Evolutionary conservation across 1,284 basidiomycete genomes (phyloP).

Genomic region (Flammula alnicola): DNA sequence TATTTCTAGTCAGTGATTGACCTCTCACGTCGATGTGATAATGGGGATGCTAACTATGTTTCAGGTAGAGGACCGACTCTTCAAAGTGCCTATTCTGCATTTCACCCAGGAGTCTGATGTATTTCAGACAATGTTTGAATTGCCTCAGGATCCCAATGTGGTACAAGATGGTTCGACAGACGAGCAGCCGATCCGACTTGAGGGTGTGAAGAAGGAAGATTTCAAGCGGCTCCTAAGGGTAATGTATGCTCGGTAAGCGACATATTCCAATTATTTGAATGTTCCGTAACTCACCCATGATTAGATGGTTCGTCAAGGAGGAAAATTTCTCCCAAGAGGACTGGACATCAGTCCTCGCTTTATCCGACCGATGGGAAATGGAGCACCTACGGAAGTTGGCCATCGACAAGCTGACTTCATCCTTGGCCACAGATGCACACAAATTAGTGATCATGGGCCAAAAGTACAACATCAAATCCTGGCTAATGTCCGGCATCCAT

Average conservation of each 20-base stretch:
- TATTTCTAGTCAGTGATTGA: conserved; percentile 14
- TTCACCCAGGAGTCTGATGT: conserved; percentile 30
- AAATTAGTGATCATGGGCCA: conserved; percentile 24
- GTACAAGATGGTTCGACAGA: conserved; percentile 8
- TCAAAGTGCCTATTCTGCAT: conserved; percentile 29
- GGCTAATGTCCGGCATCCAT: conserved; percentile 28
- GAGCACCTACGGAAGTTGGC: conserved; percentile 22
- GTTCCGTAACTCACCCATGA: not conserved
- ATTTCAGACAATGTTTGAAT: conserved; percentile 28
- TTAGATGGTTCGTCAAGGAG: conserved; percentile 3
- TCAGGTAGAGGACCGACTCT: conserved; percentile 32
- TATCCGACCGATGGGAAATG: conserved; percentile 30
- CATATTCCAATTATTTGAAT: not conserved
- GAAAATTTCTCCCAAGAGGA: conserved; percentile 16
- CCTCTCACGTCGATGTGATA: too few relatives aligned
- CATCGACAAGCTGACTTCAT: conserved; percentile 20
- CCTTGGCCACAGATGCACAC: conserved; percentile 17
- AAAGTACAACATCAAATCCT: conserved; percentile 24
- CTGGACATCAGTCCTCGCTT: conserved; percentile 29
- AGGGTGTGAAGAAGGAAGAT: conserved; percentile 15
- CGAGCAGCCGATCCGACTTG: conserved; percentile 8
- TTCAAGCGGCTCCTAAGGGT: conserved; percentile 17
- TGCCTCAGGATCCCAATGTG: conserved; percentile 10
- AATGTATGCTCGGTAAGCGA: conserved; percentile 12
- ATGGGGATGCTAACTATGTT: not conserved